These are phyloP conservation scores for Metarhizium sp. DNA, from an alignment of 2,329 filamentous ascomycete species.

Conservation along the genomic window DNA sequence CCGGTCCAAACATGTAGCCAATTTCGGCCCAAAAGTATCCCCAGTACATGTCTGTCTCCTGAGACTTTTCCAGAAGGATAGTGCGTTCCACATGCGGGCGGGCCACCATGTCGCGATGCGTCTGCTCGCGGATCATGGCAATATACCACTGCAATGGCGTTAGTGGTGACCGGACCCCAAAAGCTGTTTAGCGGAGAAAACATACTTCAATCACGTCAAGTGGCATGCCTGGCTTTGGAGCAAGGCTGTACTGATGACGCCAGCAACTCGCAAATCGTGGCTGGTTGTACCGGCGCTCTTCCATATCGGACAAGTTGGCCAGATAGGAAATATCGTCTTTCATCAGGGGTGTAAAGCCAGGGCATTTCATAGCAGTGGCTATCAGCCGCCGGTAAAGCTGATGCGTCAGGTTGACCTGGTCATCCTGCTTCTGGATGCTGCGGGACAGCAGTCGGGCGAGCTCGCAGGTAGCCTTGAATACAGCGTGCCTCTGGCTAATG, in stretches of 20 bases:
- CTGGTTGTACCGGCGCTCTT: conserved; percentile 31
- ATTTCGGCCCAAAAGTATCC: conserved; percentile 44
- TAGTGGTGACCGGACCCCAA: neutral
- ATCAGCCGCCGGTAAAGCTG: conserved; percentile 45
- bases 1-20: conserved; percentile 27
- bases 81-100: conserved; percentile 33
- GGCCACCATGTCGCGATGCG: conserved; percentile 28
- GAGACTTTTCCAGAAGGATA: conserved; percentile 22
- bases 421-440: conserved; percentile 28
- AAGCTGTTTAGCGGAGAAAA: neutral
- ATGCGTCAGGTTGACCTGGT: conserved; percentile 36
- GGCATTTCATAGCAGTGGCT: conserved; percentile 43
- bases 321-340: conserved; percentile 48
- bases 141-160: conserved; percentile 42
- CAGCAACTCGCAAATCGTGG: conserved; percentile 39
- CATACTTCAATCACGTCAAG: conserved; percentile 46
- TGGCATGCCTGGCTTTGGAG: conserved; percentile 36
- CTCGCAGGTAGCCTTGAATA: conserved; percentile 41
- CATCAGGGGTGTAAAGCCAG: conserved; percentile 51
- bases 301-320: conserved; percentile 25
- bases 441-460: conserved; percentile 37
- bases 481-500: conserved; percentile 42
- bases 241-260: conserved; percentile 42
- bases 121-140: conserved; percentile 43
- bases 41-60: conserved; percentile 35